Base-by-base conservation (phyloP, 495 filamentous ascomycete genomes). In the Gamarada debralockiae region DNA sequence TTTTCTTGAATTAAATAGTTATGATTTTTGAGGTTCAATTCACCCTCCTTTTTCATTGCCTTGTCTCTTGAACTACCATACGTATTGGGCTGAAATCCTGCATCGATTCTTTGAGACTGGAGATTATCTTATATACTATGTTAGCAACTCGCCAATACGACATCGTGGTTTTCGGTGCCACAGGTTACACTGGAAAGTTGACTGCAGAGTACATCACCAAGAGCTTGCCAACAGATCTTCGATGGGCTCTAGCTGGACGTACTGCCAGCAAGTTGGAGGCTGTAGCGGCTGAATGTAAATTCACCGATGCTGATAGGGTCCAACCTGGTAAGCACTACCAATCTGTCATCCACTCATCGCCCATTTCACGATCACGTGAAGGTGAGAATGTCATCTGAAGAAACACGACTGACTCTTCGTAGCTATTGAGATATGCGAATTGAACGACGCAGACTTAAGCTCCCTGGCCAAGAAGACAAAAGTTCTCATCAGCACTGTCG, bases 221-320 rank as follows among this genome's bases (percentile, higher is more conserved):
- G 34, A 68, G 80, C 50, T 77, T 89, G 2, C 90, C 92, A 1
- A 92, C 89, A 7, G 73, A 86, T 64, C 65, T 96, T 21, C 91
- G 82, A 73, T 97, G 92, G 92, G 92, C 91, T 21, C 72, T 96
- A 42, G 89, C 91, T 9, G 92, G 92, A 15, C 85, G 92, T 23
- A 92, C 89, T 7, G 68, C 72, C 21, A 64, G 70, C 39, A 97
- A 95, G 66, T 76, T 97, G 12, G 76, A 86, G 55, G 61, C 69
- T 18, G 68, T 96, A 21, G 78, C 80, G n/a, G 67, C 80, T 55
- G 78, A 86, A 50, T 76, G 88, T 61, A 81, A 82, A 53, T 51
- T 63, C 14, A 65, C 89, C 38, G 89, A 90, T 66, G 71, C 80
- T 3, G 85, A 95, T 67, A 83, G 91, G 22, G 50, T 69, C 41